Conservation (phyloP, 345 rosid species). For the Bruguiera gymnorhiza region DNA sequence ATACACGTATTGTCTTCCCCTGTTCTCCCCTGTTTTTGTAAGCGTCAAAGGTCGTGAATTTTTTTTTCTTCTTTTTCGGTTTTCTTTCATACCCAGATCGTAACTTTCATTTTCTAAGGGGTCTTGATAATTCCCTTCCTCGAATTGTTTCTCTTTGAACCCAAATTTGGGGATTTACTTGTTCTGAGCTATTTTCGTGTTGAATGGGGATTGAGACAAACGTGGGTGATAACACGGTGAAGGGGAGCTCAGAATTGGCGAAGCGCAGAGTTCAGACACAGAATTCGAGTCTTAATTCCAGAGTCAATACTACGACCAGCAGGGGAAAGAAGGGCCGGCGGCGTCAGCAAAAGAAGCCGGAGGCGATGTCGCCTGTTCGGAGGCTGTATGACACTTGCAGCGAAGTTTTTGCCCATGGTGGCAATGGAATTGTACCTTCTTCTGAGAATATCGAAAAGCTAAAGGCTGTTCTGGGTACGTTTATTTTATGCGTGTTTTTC, state of each 20-base stretch:
- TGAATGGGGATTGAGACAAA: conserved; percentile 67
- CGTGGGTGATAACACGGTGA: conserved; percentile 33
- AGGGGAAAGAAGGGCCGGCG: conserved; percentile 41
- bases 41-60: neutral
- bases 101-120: neutral
- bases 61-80: neutral
- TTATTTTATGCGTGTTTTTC: neutral
- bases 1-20: neutral
- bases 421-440: conserved; percentile 59
- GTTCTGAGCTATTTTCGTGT: neutral
- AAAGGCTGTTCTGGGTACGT: conserved; percentile 67
- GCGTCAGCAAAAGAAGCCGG: conserved; percentile 26
- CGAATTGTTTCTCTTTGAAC: neutral
- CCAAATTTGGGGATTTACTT: neutral
- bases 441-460: conserved; percentile 54
- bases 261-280: conserved; percentile 25
- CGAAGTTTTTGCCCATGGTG: conserved; percentile 54
- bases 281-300: conserved; percentile 7
- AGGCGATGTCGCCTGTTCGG: conserved; percentile 45
- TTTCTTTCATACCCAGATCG: conserved; percentile 25
- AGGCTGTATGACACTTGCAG: conserved; percentile 65
- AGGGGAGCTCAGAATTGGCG: conserved; percentile 36
- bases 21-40: conserved; percentile 11
- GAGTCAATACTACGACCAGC: conserved; percentile 17
- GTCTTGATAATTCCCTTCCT: conserved; percentile 10